A percentile compares a stretch with the other conserved stretches of the same genome.
These are phyloP conservation scores for Craterostigma plantagineum DNA, from an alignment of 257 asterid genomes.

Conservation along the genomic window DNA sequence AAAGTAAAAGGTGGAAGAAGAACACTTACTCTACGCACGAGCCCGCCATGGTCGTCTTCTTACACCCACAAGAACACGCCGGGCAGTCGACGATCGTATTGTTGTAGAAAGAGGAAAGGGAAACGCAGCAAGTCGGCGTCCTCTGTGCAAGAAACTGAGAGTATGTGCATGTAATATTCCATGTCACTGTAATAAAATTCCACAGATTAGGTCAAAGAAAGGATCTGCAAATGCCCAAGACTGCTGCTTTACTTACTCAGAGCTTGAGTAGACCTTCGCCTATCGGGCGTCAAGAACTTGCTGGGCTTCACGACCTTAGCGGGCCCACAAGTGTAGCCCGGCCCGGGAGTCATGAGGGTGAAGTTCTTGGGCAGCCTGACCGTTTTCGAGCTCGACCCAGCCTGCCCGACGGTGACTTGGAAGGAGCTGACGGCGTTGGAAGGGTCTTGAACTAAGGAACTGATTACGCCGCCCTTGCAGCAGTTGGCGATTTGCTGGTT, in stretches of 20 bases:
- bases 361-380: slow-evolving; percentile 61
- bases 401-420: slow-evolving; percentile 63
- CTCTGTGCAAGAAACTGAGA: slow-evolving; percentile 54
- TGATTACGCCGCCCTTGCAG: slow-evolving; percentile 61
- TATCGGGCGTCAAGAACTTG: slow-evolving; percentile 47
- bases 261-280: slow-evolving; percentile 57
- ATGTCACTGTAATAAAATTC: slow-evolving; percentile 31
- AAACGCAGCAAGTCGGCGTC: slow-evolving; percentile 56
- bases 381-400: slow-evolving; percentile 53
- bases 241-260: slow-evolving; percentile 28
- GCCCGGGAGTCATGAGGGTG: slow-evolving; percentile 59
- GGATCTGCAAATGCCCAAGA: neutral
- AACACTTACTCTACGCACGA: too few species aligned
- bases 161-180: slow-evolving; percentile 60
- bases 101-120: slow-evolving; percentile 56
- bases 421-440: slow-evolving; percentile 34
- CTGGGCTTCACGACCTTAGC: slow-evolving; percentile 63
- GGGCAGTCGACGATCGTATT: slow-evolving; percentile 59
- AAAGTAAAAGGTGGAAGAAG: too few species aligned
- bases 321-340: slow-evolving; percentile 74
- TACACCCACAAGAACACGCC: slow-evolving; percentile 60
- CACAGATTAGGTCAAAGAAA: too few species aligned
- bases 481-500: slow-evolving; percentile 61
- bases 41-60: slow-evolving; percentile 26
- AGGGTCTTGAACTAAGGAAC: slow-evolving; percentile 68